Base-by-base conservation (phyloP, 179 eudicot genomes). In the Beta lomatogona region DNA sequence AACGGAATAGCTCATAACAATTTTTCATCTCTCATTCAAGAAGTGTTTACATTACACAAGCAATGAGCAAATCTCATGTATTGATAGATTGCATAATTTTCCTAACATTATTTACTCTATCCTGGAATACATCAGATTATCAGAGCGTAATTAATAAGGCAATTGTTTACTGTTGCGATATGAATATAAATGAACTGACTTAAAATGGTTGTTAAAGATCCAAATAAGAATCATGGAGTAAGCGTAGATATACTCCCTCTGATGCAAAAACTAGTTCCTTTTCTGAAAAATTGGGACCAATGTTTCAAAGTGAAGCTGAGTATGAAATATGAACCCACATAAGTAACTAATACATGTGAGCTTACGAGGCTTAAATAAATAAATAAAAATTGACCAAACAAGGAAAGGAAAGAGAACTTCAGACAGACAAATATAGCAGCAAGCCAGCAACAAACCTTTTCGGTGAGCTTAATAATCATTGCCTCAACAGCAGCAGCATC, bases 401-500 rank as follows among this genome's bases (percentile, higher is more conserved):
- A 16, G 54, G 31, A 46, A 18, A 45, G 8, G 8, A 73, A 28
- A 22, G 13, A 68, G 50, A 77, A 5, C 57, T 64, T 15, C 59
- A 64, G n/a, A 22, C 14, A 76, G 70, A 54, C 63, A 14, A 36
- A 66, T 41, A 53, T 25, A 59, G 50, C 21, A 74, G 77, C 61
- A 85, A 63, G 76, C 36, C 21, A 74, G 77, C 61, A 85, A 63
- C 75, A 78, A 52, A 94, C 99, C 97, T 88, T 94, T 78, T 94
- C 97, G 15, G 97, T 91, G 76, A 96, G 95, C 84, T 83, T 93
- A 52, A 88, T 77, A 77, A 94, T 93, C 94, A 92, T 90, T 70
- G 95, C 88, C 90, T 96, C 97, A 86, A 93, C 99, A 75, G 99
- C 90, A 87, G 97, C 94, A 83, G 97, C 98, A 93, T 94, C 99